Base-by-base conservation (phyloP, 352 stramenopile species). In the Thalassiosira pacifica region DNA sequence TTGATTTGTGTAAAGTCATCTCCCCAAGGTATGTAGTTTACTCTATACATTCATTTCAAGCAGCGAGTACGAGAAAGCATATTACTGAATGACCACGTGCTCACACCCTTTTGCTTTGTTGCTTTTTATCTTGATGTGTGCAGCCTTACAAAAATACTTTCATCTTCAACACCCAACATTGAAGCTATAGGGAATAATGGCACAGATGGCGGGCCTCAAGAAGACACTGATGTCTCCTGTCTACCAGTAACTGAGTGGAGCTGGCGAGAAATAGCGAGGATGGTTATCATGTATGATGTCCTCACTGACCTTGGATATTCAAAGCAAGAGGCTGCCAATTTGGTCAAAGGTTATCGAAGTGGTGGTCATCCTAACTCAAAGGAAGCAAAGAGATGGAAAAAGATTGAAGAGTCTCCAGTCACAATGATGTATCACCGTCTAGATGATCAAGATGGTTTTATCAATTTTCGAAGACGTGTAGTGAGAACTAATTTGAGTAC, bases 361-460 rank as follows among this genome's bases (percentile, higher is more conserved):
- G 88, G 88, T 32, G 93, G 93, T 18, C 93, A 96, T 87, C 93
- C 93, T 8, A 96, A 96, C 67, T 95, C 91, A 5, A 96, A 96
- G 69, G 91, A 96, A 87, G 91, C 93, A 1, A 92, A 88, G 52
- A 76, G 93, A 69, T 83, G 93, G 69, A 89, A 92, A 45, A 88
- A 92, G 42, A 89, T 92, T 40, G 91, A 96, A 88, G 93, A 93
- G 52, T 92, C 92, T 73, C 70, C 82, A 13, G 73, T 95, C 52
- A 79, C 83, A 0, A 86, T 94, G 79, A 85, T 87, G 53, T 85
- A 90, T 73, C 83, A 92, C 31, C 64, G 71, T 57, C 69, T 92
- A 9, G 66, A 83, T 34, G 34, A 76, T 59, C 71, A 83, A 48
- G 71, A 88, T 63, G 78, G 82, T 42, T 52, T 34, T 31, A 45